These are phyloP conservation scores for Penicillium canescens DNA, from an alignment of 495 filamentous ascomycete species.

Conservation along the genomic window DNA sequence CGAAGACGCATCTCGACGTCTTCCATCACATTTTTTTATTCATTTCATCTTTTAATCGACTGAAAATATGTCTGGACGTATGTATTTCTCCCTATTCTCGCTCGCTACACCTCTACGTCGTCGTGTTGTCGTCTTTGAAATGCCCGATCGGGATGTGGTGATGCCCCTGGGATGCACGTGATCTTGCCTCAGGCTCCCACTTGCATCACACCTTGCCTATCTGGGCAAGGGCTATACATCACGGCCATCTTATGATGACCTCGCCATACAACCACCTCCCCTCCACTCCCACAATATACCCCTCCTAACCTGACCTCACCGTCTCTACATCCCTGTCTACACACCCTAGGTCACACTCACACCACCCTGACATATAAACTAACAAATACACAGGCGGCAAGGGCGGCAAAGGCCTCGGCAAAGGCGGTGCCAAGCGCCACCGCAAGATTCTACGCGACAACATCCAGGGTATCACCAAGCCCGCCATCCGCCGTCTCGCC, in stretches of 20 bases:
- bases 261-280: background rate
- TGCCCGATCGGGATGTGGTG: background rate
- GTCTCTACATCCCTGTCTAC: background rate
- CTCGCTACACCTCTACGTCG: slow-evolving; percentile 17
- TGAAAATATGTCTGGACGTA: slow-evolving; percentile 93
- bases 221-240: slow-evolving; percentile 4
- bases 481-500: slow-evolving; percentile 67
- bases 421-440: slow-evolving; percentile 98
- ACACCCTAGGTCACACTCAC: background rate
- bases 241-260: slow-evolving; percentile 2
- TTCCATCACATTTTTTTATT: slow-evolving; percentile 11
- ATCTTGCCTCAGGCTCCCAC: slow-evolving; percentile 4
- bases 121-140: slow-evolving; percentile 15
- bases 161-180: slow-evolving; percentile 7
- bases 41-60: slow-evolving; percentile 5
- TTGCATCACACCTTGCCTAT: slow-evolving; percentile 4
- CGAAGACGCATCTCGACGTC: slow-evolving; percentile 7
- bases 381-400: slow-evolving; percentile 67
- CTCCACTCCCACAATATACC: background rate
- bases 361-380: slow-evolving; percentile 13
- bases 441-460: slow-evolving; percentile 99
- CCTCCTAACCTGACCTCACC: too few species aligned
- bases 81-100: slow-evolving; percentile 47
- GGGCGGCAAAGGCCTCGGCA: slow-evolving; percentile 82
- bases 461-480: slow-evolving; percentile 86